Evolutionary conservation across 2,329 filamentous ascomycete species (phyloP).

Genomic region (Thermoascus crustaceus): DNA sequence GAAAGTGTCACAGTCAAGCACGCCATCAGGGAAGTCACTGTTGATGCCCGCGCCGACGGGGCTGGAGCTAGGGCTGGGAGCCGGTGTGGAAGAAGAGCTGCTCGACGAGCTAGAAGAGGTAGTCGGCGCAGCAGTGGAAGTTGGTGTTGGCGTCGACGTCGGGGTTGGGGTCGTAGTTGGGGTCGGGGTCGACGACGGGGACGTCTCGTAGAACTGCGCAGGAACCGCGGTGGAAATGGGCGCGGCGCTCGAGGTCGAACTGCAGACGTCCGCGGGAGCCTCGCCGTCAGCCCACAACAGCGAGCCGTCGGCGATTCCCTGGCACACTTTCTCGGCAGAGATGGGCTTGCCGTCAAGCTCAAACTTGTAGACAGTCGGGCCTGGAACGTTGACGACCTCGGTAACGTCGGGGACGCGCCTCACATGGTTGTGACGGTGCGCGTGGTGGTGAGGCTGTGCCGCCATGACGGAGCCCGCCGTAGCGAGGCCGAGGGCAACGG

Average conservation of each 20-base stretch:
- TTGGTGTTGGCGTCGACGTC: slow-evolving; percentile 13
- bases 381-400: slow-evolving; percentile 49
- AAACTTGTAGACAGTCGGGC: slow-evolving; percentile 62
- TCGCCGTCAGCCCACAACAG: slow-evolving; percentile 57
- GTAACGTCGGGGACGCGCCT: slow-evolving; percentile 37
- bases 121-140: slow-evolving; percentile 18
- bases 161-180: slow-evolving; percentile 13
- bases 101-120: slow-evolving; percentile 7
- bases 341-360: slow-evolving; percentile 59
- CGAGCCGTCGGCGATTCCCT: slow-evolving; percentile 62
- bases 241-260: slow-evolving; percentile 15
- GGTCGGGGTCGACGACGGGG: slow-evolving; percentile 14
- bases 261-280: slow-evolving; percentile 48
- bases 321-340: slow-evolving; percentile 53
- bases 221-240: slow-evolving; percentile 26
- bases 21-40: slow-evolving; percentile 65
- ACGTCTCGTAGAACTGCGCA: slow-evolving; percentile 46
- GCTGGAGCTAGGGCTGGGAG: slow-evolving; percentile 9
- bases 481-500: slow-evolving; percentile 32
- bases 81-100: slow-evolving; percentile 7
- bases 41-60: slow-evolving; percentile 48
- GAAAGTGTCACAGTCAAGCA: slow-evolving; percentile 63
- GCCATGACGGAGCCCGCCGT: slow-evolving; percentile 35
- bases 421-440: slow-evolving; percentile 33
- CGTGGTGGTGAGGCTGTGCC: slow-evolving; percentile 35